Evolutionary conservation across 768 basidiomycete species (phyloP), one percentile per base, ranked within the genome.

Genomic region (Termitomyces sp.): DNA sequence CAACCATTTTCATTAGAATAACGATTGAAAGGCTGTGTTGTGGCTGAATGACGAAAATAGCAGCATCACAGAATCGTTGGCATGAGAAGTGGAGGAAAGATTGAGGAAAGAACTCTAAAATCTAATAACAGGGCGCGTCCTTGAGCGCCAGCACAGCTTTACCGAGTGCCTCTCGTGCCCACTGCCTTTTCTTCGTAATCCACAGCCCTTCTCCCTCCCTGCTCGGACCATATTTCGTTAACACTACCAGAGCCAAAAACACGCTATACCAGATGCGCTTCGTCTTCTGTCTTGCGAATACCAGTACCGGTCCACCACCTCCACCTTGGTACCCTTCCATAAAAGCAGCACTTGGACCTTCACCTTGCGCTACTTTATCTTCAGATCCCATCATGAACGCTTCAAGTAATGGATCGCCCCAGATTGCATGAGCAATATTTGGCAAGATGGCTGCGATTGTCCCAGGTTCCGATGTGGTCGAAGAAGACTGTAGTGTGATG

Each of bases 331-430:
- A 91, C 1, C 84, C 88, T 66, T 88, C 83, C 46, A 76, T 66
- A 18, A 89, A 66, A 4, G 82, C 84, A 27, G 58, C 57, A 39
- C 71, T 77, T 16, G 81, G 80, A 12, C 73, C 74, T 0, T 73
- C 70, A 0, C 75, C 58, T 12, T 39, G 33, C 22, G 38, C 51
- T 18, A 53, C 39, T 7, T 31, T 45, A 5, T 52, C 53, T 13
- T 54, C 55, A 9, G 50, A 29, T 13, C 60, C 72, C 44, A 82
- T 62, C 72, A 90, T 86, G 60, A 84, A 76, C 5, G 77, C 73
- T 66, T 91, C 89, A 35, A 89, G 74, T 36, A 91, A 68, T 10
- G 89, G 89, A 64, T 91, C 89, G 27, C 87, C 89, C 83, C 86
- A 91, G 22, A 90, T 58, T 12, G 86, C 83, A 59, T 79, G 82